Evolutionary conservation across 495 filamentous ascomycete genomes (phyloP).

Genomic region (Penicillium maclennaniae): DNA sequence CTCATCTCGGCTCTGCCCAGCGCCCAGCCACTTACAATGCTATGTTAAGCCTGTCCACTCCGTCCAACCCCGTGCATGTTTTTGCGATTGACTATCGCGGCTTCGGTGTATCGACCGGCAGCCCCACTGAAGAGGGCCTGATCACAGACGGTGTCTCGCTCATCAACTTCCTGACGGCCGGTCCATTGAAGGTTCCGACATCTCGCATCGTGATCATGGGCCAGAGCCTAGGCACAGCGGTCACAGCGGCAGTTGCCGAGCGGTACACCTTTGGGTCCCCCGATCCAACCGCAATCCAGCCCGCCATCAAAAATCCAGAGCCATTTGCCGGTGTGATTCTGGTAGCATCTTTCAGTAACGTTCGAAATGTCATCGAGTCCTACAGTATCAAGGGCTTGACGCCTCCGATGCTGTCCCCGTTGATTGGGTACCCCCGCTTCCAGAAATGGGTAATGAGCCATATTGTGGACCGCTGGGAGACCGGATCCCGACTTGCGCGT

Average conservation of each 20-base stretch:
- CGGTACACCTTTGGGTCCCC: slow-evolving; percentile 53
- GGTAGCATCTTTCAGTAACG: slow-evolving; percentile 70
- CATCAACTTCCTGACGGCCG: slow-evolving; percentile 54
- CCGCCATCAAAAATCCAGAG: slow-evolving; percentile 36
- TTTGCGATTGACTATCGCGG: slow-evolving; percentile 85
- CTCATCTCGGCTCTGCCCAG: slow-evolving; percentile 43
- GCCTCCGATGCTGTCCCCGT: slow-evolving; percentile 76
- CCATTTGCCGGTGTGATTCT: slow-evolving; percentile 72
- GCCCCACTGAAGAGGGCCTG: slow-evolving; percentile 76
- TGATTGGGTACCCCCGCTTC: slow-evolving; percentile 54
- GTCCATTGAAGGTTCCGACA: slow-evolving; percentile 52
- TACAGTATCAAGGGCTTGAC: slow-evolving; percentile 72
- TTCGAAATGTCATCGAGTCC: slow-evolving; percentile 66
- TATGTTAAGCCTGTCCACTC: slow-evolving; percentile 42
- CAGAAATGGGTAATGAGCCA: slow-evolving; percentile 42
- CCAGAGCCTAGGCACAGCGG: slow-evolving; percentile 85
- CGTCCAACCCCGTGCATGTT: slow-evolving; percentile 56
- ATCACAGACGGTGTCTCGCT: slow-evolving; percentile 73
- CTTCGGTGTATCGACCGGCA: slow-evolving; percentile 76
- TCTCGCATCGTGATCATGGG: slow-evolving; percentile 76
- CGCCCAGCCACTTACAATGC: slow-evolving; percentile 42
- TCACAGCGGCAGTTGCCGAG: slow-evolving; percentile 67
- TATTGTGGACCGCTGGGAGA: slow-evolving; percentile 57
- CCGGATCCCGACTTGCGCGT: slow-evolving; percentile 45
- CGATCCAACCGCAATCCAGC: slow-evolving; percentile 31